These are phyloP conservation scores for Paramecium tetraurelia DNA, from an alignment of 73 alveolate species.

Conservation along the genomic window DNA sequence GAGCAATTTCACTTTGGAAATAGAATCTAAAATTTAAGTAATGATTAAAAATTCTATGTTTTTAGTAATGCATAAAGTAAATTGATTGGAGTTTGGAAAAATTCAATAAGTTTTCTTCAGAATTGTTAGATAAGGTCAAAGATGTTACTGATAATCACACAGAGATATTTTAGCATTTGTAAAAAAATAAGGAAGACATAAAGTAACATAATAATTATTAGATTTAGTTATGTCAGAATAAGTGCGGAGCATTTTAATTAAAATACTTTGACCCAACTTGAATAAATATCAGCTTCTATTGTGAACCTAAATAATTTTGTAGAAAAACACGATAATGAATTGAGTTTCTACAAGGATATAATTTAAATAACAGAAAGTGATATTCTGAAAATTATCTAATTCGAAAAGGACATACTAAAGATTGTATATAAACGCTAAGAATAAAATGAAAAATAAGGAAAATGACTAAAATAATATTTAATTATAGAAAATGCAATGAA, in stretches of 20 bases:
- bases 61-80: background rate
- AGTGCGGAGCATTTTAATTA: background rate
- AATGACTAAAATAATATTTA: background rate
- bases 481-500: background rate
- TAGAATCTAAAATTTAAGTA: background rate
- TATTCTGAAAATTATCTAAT: background rate
- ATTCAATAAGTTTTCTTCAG: background rate
- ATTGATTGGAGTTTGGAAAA: background rate
- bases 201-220: background rate
- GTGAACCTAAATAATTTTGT: background rate
- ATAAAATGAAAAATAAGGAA: background rate
- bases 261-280: background rate
- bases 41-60: background rate
- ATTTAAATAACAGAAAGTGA: background rate
- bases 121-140: background rate
- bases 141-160: background rate
- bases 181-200: background rate
- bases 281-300: background rate
- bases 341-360: background rate
- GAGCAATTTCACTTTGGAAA: background rate
- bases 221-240: background rate
- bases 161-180: background rate
- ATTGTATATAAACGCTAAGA: background rate
- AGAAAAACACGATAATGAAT: background rate
- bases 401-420: background rate